Conservation (phyloP, 2,329 filamentous ascomycete genomes). For the Colletotrichum lindemuthianum region DNA sequence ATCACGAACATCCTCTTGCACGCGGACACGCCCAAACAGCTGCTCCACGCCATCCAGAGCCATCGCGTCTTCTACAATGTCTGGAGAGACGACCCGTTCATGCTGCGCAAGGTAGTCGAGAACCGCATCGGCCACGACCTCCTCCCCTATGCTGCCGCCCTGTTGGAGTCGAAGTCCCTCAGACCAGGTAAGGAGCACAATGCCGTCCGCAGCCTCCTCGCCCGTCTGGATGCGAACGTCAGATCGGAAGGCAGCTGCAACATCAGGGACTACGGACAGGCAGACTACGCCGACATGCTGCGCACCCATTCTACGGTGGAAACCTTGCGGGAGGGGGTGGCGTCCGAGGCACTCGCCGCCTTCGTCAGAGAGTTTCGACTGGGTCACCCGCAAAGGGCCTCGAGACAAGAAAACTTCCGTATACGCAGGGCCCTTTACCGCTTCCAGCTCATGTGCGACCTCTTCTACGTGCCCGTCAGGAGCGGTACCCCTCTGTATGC, state of each 20-base stretch:
- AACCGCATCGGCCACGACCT: background rate
- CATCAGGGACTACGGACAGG: background rate
- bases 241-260: background rate
- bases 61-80: constrained; percentile 6
- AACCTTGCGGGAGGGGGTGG: background rate
- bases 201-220: background rate
- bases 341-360: background rate
- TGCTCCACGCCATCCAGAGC: background rate
- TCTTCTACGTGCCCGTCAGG: background rate
- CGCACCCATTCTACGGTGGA: background rate
- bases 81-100: background rate
- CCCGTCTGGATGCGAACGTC: background rate
- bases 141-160: background rate
- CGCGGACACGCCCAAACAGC: background rate
- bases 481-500: background rate
- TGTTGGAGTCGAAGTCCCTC: background rate
- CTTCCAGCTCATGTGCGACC: constrained; percentile 13
- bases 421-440: constrained; percentile 2
- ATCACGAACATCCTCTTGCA: background rate
- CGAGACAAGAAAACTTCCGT: constrained; percentile 2
- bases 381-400: background rate
- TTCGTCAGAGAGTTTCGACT: background rate
- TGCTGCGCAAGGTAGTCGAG: background rate
- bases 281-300: background rate
- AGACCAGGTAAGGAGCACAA: background rate